These are phyloP conservation scores for Myxozyma udenii DNA, from an alignment of 805 yeast species.

Conservation along the genomic window DNA sequence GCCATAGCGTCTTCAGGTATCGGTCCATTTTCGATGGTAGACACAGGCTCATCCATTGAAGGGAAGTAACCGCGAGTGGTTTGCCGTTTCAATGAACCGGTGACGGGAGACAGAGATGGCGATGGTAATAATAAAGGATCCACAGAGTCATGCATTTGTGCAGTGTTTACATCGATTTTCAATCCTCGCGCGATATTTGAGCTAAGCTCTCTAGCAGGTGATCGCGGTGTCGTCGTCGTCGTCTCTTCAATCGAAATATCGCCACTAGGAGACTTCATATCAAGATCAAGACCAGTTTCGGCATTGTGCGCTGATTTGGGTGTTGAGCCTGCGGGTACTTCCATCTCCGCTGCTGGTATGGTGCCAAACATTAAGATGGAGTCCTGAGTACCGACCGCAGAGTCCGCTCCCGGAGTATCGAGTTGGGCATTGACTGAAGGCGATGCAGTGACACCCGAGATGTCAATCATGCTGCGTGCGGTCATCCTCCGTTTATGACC, in stretches of 20 bases:
- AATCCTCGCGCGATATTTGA: too few relatives aligned
- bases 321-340: too few relatives aligned
- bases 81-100: slow-evolving; percentile 16
- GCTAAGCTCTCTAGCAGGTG: background rate
- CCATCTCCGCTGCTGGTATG: too few relatives aligned
- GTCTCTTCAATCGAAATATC: too few relatives aligned
- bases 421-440: background rate
- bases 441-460: background rate
- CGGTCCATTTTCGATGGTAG: background rate
- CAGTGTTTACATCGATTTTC: slow-evolving; percentile 9
- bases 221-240: background rate
- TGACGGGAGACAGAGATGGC: slow-evolving; percentile 33
- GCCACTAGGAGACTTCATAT: too few relatives aligned
- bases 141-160: slow-evolving; percentile 3
- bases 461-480: background rate
- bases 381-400: background rate
- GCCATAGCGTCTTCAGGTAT: slow-evolving; percentile 3
- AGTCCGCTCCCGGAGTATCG: background rate
- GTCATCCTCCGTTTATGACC: slow-evolving; percentile 11
- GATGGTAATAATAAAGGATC: slow-evolving; percentile 34
- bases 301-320: too few relatives aligned
- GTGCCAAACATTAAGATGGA: too few relatives aligned
- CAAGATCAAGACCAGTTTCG: too few relatives aligned
- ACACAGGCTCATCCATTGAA: background rate
- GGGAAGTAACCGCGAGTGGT: slow-evolving; percentile 19